Base-by-base conservation (phyloP, 164 flowering plant species). In the Cinnamomum chago region DNA sequence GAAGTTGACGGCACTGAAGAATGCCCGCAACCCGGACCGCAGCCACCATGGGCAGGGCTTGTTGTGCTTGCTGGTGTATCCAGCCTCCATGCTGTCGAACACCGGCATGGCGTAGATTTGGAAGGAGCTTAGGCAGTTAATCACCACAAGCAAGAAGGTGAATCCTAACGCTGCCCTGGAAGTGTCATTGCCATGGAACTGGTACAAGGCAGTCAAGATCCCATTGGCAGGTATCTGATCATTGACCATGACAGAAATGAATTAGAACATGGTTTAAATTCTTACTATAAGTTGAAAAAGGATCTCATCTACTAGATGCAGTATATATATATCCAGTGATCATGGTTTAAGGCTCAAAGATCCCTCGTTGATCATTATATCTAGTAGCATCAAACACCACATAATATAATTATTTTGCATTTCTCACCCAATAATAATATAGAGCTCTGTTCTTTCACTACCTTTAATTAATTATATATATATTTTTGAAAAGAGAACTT, bases 51-150 rank as follows among this genome's bases (percentile, higher is more conserved):
- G 81, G 77, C 96, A 90, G 11, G 79, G 83, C 78, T 73, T 67
- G 40, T 87, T 79, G 76, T 74, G 85, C 82, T 14, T 86, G 80
- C 69, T 74, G 0, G 77, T 78, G 81, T 86, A 87, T 7, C 71
- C 75, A 1, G 79, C 66, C 76, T 91, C 95, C 78, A 87, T 65
- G 84, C 85, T 83, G 86, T 92, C 98, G 33, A 90, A 90, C 6
- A 81, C 78, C 0, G 89, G 88, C 95, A 94, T 88, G 30, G 88
- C 91, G 33, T 91, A 91, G 72, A 91, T 79, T 81, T 86, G 95
- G 81, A 87, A 90, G 18, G 89, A 78, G 70, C 88, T 65, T 9
- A 92, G 23, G 80, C 81, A 72, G 77, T 81, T 84, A 5, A 91
- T 70, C 23, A 90, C 72, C 4, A 87, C 73, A 80, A 50, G 81